Base-by-base conservation (phyloP, 441 rosid species). In the Bocquillonia castaneifolia region DNA sequence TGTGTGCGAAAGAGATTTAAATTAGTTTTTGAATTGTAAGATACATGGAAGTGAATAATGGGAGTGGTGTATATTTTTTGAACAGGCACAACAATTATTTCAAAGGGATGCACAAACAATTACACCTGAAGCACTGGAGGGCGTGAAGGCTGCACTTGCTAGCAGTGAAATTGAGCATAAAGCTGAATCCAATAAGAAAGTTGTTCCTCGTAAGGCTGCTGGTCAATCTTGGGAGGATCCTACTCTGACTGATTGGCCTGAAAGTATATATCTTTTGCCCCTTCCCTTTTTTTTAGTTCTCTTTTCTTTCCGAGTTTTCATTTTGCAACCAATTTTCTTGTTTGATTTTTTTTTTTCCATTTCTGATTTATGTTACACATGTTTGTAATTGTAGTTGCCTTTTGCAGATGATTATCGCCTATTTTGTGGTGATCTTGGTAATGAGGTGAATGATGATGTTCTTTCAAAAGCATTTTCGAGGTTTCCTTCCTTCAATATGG, bases 381-480 rank as follows among this genome's bases (percentile, higher is more conserved):
- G 1, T 9, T 59, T 66, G 50, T 54, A 44, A n/a, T 34, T 26
- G 20, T 70, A n/a, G 61, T 32, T 2, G 10, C 60, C 20, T 76
- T 61, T 44, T 72, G 59, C 82, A 93, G 97, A 93, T 82, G 99
- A 93, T 78, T 89, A 77, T 80, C 93, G 99, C 50, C 71, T 93
- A 5, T 93, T 91, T 70, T 93, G 97, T 65, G 97, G 97, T 74
- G 99, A 93, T 82, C 97, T 93, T 77, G 99, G 99, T 67, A 93
- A 93, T 75, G 99, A 93, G 87, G 96, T 93, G 87, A 93, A 93
- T 77, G 99, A 91, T 80, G 99, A 93, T 80, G 99, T 93, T 79
- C 92, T 91, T 71, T 83, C 93, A 47, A 91, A 93, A 81, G 99
- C 96, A 34, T 93, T 93, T 83, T 63, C 96, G 10, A 81, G 96